These are phyloP conservation scores for Pythium sp. DNA, from an alignment of 352 stramenopile genomes.

Conservation along the genomic window DNA sequence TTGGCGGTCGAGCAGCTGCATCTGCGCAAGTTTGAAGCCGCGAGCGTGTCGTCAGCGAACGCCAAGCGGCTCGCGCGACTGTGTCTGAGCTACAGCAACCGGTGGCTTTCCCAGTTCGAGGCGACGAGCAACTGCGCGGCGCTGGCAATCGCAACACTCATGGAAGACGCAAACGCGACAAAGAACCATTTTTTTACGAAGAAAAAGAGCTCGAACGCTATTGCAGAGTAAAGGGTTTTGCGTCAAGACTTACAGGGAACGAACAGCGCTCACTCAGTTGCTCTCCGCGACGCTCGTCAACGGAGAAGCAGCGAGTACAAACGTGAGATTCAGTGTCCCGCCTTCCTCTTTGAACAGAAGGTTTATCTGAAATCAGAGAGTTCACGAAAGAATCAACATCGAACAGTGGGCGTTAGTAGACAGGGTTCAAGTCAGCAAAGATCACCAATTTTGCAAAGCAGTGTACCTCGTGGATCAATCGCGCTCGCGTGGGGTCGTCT, in stretches of 20 bases:
- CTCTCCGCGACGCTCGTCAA: not conserved
- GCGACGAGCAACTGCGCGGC: constrained; percentile 75
- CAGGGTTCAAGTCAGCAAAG: not conserved
- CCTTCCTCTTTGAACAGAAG: constrained; percentile 40
- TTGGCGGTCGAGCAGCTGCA: constrained; percentile 90
- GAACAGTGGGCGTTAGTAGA: not conserved
- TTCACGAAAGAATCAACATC: constrained; percentile 1
- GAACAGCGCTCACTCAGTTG: not conserved
- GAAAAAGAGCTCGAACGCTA: not conserved
- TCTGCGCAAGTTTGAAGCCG: constrained; percentile 78
- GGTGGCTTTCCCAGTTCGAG: constrained; percentile 88
- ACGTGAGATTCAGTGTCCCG: constrained; percentile 2
- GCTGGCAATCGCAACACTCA: constrained; percentile 63
- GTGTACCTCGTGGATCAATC: constrained; percentile 12
- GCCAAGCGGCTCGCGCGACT: constrained; percentile 85
- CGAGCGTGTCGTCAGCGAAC: constrained; percentile 75
- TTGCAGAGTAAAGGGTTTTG: not conserved
- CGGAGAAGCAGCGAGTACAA: not conserved
- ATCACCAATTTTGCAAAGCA: not conserved
- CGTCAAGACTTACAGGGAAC: too few relatives aligned
- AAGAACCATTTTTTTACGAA: not conserved
- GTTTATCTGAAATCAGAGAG: constrained; percentile 13
- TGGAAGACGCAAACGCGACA: constrained; percentile 41
- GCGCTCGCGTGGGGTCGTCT: constrained; percentile 7
- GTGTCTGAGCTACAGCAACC: constrained; percentile 90